Percentiles rank a stretch among this genome's conserved stretches.
Conservation (phyloP, 2,329 filamentous ascomycete genomes). For the Scolecobasidium constrictum region DNA sequence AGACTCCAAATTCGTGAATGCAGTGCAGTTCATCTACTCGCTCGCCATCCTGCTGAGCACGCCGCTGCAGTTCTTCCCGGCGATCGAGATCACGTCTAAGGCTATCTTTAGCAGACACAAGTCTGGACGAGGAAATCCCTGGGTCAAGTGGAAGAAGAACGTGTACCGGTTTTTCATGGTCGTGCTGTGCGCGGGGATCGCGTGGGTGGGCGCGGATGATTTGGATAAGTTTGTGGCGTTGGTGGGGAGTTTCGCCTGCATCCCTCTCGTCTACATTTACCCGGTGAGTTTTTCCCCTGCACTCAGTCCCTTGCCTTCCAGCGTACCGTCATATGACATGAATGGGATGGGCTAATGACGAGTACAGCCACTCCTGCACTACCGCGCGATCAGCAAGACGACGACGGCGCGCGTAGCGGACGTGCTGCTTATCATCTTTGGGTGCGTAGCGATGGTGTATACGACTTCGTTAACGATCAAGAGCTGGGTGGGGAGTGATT, state of each 20-base stretch:
- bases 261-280: constrained; percentile 94
- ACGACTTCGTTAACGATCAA: constrained; percentile 78
- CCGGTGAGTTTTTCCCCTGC: constrained; percentile 54
- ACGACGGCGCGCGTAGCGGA: constrained; percentile 60
- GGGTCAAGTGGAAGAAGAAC: constrained; percentile 99
- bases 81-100: constrained; percentile 92
- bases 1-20: constrained; percentile 89
- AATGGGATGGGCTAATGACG: too few relatives aligned
- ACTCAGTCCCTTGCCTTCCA: constrained; percentile 2
- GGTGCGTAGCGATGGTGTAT: constrained; percentile 79
- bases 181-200: constrained; percentile 71
- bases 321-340: neutral
- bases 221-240: constrained; percentile 95
- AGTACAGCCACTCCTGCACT: constrained; percentile 88
- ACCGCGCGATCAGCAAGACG: constrained; percentile 64
- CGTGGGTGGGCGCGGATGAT: constrained; percentile 85
- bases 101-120: constrained; percentile 82
- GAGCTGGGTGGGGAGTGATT: constrained; percentile 63
- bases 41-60: constrained; percentile 93
- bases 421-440: constrained; percentile 67
- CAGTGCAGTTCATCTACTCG: constrained; percentile 94
- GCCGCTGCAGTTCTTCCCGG: constrained; percentile 92
- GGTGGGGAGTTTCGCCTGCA: constrained; percentile 95
- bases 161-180: constrained; percentile 90
- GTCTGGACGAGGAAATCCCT: constrained; percentile 94